Percentiles rank a stretch among this genome's conserved stretches.
Conservation (phyloP, 768 basidiomycete species). For the Suillus decipiens region DNA sequence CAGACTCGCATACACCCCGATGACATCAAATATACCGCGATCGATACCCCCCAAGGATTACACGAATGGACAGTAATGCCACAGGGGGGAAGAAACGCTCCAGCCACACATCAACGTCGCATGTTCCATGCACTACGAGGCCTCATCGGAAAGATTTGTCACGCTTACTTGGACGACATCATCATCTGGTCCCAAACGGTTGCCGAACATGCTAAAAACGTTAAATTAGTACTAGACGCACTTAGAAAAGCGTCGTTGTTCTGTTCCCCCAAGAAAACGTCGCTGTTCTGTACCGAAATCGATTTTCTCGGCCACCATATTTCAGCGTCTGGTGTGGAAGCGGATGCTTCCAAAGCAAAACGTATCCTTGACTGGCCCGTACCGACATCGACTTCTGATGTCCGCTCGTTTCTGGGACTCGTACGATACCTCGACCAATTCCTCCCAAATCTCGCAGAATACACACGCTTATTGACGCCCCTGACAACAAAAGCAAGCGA, state of each 20-base stretch:
- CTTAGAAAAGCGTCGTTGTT: slow-evolving; percentile 33
- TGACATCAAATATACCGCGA: slow-evolving; percentile 36
- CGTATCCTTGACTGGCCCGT: slow-evolving; percentile 19
- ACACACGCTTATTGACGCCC: slow-evolving; percentile 10
- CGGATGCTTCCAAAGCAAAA: slow-evolving; percentile 27
- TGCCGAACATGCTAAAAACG: slow-evolving; percentile 36
- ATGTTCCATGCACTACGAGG: slow-evolving; percentile 36
- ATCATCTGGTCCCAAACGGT: slow-evolving; percentile 35
- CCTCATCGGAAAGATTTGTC: slow-evolving; percentile 35
- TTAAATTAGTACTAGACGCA: slow-evolving; percentile 30
- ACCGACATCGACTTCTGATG: no score
- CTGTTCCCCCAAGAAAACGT: slow-evolving; percentile 31
- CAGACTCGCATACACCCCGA: slow-evolving; percentile 33
- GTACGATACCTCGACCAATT: slow-evolving; percentile 16
- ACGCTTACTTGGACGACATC: slow-evolving; percentile 32
- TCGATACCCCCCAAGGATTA: slow-evolving; percentile 27
- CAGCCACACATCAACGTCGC: slow-evolving; percentile 34
- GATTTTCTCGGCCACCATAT: slow-evolving; percentile 34
- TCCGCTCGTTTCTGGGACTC: no score
- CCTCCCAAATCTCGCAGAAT: slow-evolving; percentile 20
- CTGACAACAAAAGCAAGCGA: slow-evolving; percentile 23
- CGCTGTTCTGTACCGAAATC: slow-evolving; percentile 25
- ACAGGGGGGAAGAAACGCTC: slow-evolving; percentile 33
- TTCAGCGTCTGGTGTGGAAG: slow-evolving; percentile 25
- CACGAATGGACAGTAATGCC: slow-evolving; percentile 45